Conservation (phyloP, 208 protist genomes). For the Strigomonas galati region DNA sequence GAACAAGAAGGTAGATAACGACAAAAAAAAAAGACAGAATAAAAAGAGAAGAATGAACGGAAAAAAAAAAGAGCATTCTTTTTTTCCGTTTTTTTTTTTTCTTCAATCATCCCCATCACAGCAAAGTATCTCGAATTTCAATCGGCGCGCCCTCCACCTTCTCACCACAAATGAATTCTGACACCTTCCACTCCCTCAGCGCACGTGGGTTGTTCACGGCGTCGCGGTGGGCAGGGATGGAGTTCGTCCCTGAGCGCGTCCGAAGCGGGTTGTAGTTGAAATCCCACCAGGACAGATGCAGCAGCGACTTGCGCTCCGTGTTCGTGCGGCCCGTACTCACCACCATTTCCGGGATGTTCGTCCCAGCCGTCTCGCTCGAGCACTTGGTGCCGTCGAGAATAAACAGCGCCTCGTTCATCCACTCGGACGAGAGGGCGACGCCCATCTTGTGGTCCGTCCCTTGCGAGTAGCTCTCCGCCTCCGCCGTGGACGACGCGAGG, state of each 20-base stretch:
- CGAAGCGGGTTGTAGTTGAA: conserved; percentile 62
- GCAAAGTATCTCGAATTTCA: conserved; percentile 45
- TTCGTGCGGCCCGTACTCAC: neutral
- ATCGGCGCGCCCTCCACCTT: conserved; percentile 17
- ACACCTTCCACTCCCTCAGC: conserved; percentile 46
- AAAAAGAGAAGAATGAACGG: conserved; percentile 10
- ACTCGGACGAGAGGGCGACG: conserved; percentile 86
- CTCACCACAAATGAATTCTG: conserved; percentile 67
- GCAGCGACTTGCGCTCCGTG: conserved; percentile 9
- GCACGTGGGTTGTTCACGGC: conserved; percentile 54
- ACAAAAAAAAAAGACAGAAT: conserved; percentile 19
- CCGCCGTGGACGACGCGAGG: conserved; percentile 53
- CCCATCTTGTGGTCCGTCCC: conserved; percentile 72
- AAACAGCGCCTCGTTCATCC: conserved; percentile 84
- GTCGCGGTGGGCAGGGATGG: conserved; percentile 44
- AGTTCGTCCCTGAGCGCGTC: neutral
- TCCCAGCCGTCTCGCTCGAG: conserved; percentile 13
- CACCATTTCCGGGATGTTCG: conserved; percentile 12
- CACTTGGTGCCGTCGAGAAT: conserved; percentile 68
- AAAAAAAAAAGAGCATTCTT: too few species aligned
- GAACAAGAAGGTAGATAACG: conserved; percentile 5
- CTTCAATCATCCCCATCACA: too few species aligned
- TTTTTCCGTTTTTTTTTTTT: too few species aligned
- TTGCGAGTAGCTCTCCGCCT: conserved; percentile 69
- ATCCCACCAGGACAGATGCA: conserved; percentile 58